A percentile compares a stretch with the other conserved stretches of the same genome.
phyloP scores from a whole-genome alignment of 2,329 filamentous ascomycete genomes.

The Diplodia corticola region DNA sequence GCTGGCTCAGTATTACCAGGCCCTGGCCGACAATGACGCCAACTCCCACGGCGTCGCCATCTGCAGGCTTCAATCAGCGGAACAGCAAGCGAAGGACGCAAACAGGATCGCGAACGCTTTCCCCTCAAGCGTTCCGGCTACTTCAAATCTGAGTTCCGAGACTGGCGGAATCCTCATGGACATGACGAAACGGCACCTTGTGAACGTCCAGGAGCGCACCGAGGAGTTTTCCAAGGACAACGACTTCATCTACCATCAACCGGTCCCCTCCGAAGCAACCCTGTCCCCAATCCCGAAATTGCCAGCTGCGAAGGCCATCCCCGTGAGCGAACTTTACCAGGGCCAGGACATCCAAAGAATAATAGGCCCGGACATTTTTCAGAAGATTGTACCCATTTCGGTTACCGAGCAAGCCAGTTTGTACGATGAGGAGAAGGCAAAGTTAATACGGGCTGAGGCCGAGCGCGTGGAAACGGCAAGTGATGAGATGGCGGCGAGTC shows the following conservation, averaged over 20 bases:
- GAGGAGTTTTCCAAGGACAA: conserved; percentile 83
- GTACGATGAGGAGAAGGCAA: conserved; percentile 98
- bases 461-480: conserved; percentile 92
- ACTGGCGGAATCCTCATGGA: conserved; percentile 73
- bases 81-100: conserved; percentile 76
- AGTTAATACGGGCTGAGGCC: conserved; percentile 87
- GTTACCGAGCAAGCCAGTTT: conserved; percentile 96
- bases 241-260: conserved; percentile 97
- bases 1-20: conserved; percentile 90
- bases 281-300: conserved; percentile 83
- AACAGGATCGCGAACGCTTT: conserved; percentile 75
- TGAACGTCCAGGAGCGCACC: conserved; percentile 79
- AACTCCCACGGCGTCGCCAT: conserved; percentile 85
- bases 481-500: conserved; percentile 89
- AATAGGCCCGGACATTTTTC: conserved; percentile 94
- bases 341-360: conserved; percentile 97
- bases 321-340: conserved; percentile 93
- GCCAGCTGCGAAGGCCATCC: conserved; percentile 93
- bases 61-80: conserved; percentile 77
- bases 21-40: conserved; percentile 83
- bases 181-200: conserved; percentile 77
- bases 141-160: conserved; percentile 80
- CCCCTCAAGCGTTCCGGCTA: conserved; percentile 74
- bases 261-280: conserved; percentile 80
- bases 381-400: conserved; percentile 92